Evolutionary conservation across 2,329 filamentous ascomycete species (phyloP), one percentile per base, ranked within the genome.

Genomic region (Epicoccum sorghinum): DNA sequence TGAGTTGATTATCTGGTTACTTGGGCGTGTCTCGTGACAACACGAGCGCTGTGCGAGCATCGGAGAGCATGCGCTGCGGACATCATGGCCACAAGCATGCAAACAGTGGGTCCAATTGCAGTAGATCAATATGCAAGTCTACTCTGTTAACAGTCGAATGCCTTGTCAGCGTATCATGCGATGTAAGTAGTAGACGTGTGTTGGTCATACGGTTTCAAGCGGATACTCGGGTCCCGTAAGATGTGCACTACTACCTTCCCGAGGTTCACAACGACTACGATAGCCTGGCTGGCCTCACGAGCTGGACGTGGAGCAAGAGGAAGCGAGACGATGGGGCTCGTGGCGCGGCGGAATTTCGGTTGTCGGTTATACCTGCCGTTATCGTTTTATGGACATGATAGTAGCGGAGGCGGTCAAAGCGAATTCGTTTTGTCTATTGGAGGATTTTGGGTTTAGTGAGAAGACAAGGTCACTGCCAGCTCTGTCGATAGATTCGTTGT

Each of bases 21-120:
- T 43, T 43, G 38, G 42, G 29, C 37, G 39, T 3, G 39, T 52
- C 49, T 47, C 47, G 45, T 55, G 52, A 53, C 55, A 30, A 27
- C n/a, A 32, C 45, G 45, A 24, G 39, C 36, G 10, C 49, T 42
- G 23, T 43, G 58, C 51, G 42, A 48, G 41, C 45, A 42, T 35
- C 53, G 53, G 25, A 57, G 25, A 29, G 37, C 30, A 9, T 44
- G 47, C 42, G 39, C 36, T 24, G 47, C 33, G 36, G 52, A 39
- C 47, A 55, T 51, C 2, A 29, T 29, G 14, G 18, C 18, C 18
- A 18, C 25, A 36, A 13, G 29, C 25, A 4, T 12, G 3, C 14
- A 23, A 29, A 5, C 10, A 18, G 9, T 9, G n/a, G 4, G 14
- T 22, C 5, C 23, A 24, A 38, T 14, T 8, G 39, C 12, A 30